These are phyloP conservation scores for Adansonia rubrostipa DNA, from an alignment of 441 rosid genomes.

Conservation along the genomic window DNA sequence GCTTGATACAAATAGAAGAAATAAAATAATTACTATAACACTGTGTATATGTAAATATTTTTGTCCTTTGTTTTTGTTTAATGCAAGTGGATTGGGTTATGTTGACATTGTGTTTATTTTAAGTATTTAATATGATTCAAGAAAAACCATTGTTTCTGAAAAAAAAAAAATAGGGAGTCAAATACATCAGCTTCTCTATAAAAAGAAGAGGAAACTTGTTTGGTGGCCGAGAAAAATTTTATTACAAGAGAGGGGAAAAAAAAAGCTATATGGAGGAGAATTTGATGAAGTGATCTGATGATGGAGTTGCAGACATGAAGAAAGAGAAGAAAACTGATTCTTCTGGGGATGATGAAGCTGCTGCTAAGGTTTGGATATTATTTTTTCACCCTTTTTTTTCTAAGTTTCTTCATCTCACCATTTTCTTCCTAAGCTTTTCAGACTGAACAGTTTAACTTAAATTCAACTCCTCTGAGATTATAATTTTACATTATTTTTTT, in stretches of 20 bases:
- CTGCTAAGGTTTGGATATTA: constrained; percentile 30
- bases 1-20: constrained; percentile 26
- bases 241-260: neutral
- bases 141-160: constrained; percentile 1
- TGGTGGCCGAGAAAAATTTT: neutral
- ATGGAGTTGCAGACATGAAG: constrained; percentile 28
- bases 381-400: neutral
- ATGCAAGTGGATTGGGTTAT: constrained; percentile 43
- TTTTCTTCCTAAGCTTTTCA: constrained; percentile 31
- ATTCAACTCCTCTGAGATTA: neutral
- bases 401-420: neutral
- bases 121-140: constrained; percentile 20
- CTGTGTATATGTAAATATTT: no score
- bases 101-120: constrained; percentile 45
- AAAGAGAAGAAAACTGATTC: constrained; percentile 40
- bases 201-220: constrained; percentile 25
- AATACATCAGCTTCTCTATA: constrained; percentile 48
- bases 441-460: neutral
- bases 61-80: constrained; percentile 6
- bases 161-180: constrained; percentile 35
- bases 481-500: neutral
- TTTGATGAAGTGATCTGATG: constrained; percentile 30
- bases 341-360: constrained; percentile 18
- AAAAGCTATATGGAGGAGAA: constrained; percentile 49
- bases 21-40: neutral